Base-by-base conservation (phyloP, 805 yeast genomes). In the Yamadazyma sp. region DNA sequence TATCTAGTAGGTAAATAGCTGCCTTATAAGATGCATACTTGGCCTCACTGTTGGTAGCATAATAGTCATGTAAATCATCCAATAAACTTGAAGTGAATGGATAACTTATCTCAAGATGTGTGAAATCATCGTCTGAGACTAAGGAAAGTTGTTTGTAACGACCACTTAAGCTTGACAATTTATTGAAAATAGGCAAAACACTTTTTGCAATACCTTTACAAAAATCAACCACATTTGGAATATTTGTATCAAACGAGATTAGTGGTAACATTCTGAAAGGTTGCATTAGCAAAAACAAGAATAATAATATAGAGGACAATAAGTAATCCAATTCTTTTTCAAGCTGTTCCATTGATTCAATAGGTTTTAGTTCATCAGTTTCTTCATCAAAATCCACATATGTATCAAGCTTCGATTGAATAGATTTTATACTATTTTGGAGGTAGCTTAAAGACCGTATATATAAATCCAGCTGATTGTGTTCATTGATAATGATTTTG, bases 181-280 rank as follows among this genome's bases (percentile, higher is more conserved):
- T 18, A 3, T 16, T n/a, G 9, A 20, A 20, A 20, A 7, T 9
- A 20, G 9, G 9, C 9, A 20, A n/a, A n/a, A n/a, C n/a, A n/a
- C n/a, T 20, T 20, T 9, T 20, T 20, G 12, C 28, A 38, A 57
- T 42, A 1, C 56, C 53, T 17, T 13, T 37, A 19, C 51, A 36
- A 7, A 54, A 43, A 2, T 50, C 44, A 7, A 60, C 13, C 7
- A 59, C 35, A 33, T 58, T 65, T 1, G 49, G 35, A 4, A 46
- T 31, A 19, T 25, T 38, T 3, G 27, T 31, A 6, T 43, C 48
- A 24, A 42, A 45, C 11, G 49, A 41, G 1, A 59, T 29, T 20
- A 62, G 29, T 4, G 65, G 64, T 21, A 56, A 23, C 14, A 55
- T 33, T 21, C 42, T 39, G 29, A 47, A 52, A 1, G 66, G 66